Evolutionary conservation across 2,329 filamentous ascomycete genomes (phyloP), one percentile per base, ranked within the genome.

Genomic region (Alternaria incomplexa): DNA sequence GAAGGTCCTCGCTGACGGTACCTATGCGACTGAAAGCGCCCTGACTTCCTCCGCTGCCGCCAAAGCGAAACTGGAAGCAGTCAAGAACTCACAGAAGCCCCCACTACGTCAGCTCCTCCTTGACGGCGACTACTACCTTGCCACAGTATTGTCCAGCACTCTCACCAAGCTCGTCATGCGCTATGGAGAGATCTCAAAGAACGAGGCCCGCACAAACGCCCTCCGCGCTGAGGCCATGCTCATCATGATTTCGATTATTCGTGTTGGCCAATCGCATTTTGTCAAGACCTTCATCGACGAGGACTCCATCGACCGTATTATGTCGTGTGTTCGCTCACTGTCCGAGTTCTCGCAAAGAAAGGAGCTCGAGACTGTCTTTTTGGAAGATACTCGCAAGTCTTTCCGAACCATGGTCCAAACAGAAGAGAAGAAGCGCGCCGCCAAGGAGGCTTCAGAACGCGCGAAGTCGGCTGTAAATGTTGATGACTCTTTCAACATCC

Each of bases 221-320:
- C 87, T 99, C 25, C 91, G 93, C 53, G 96, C 96, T 4, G 96
- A 99, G 81, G 96, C 96, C 47, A 99, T 99, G 96, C 87, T 99
- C 56, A 98, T 99, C 78, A 97, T 98, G 94, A 97, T 99, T 73
- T 98, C 96, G 6, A 96, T 99, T 71, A 93, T 99, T 70, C 93
- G 96, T 53, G 96, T 97, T 64, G 96, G 96, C 44, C 96, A 99
- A 82, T 98, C 95, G n/a, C 93, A 97, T 68, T 99, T 99, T 72
- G 96, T 97, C 77, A 98, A 98, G 84, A 91, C 93, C 1, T 92
- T 93, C 3, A 98, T 99, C 68, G 96, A 99, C 66, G 96, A 99
- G 79, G 96, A 99, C 79, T 97, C 96, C 0, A 88, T 98, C n/a
- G 96, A 99, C 80, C 90, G 96, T 73, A 95, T 99, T 79, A 98